These are phyloP conservation scores for Catharanthus roseus DNA, from an alignment of 257 asterid species.

Conservation along the genomic window DNA sequence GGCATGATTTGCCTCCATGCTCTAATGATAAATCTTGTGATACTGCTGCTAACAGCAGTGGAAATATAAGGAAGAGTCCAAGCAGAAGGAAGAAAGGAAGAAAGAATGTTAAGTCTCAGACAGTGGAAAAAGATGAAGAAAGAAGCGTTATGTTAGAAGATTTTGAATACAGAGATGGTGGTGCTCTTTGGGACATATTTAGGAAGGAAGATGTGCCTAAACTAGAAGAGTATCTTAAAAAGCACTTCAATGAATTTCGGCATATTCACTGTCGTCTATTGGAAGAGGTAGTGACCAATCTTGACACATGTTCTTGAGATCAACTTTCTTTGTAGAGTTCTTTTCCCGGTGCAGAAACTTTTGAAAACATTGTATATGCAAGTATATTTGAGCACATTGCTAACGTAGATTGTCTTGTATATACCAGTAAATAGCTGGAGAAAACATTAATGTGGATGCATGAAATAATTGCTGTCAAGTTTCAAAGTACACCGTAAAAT, in stretches of 20 bases:
- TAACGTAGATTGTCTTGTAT: not conserved
- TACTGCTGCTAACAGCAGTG: not conserved
- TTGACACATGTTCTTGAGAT: not conserved
- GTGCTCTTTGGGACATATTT: slow-evolving; percentile 95
- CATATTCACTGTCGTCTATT: slow-evolving; percentile 40
- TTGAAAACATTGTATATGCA: not conserved
- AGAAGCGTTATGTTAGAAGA: slow-evolving; percentile 14
- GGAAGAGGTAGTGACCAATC: slow-evolving; percentile 39
- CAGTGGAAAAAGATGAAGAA: not conserved
- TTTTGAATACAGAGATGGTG: slow-evolving; percentile 32
- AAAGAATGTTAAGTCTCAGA: not conserved
- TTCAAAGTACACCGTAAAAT: not conserved
- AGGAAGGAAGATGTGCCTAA: slow-evolving; percentile 78
- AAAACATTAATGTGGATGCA: not conserved
- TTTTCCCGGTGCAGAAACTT: not conserved
- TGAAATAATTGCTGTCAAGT: not conserved
- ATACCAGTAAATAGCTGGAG: not conserved
- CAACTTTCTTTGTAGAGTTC: not conserved
- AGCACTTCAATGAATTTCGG: slow-evolving; percentile 39
- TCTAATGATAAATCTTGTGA: not conserved
- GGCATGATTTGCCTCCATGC: not conserved
- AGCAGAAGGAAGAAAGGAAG: not conserved
- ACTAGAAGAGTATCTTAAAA: slow-evolving; percentile 50
- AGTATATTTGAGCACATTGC: not conserved
- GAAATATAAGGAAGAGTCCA: not conserved